A percentile compares a stretch with the other conserved stretches of the same genome.
Evolutionary conservation across 805 yeast species (phyloP).

Genomic region (Lachancea dasiensis): DNA sequence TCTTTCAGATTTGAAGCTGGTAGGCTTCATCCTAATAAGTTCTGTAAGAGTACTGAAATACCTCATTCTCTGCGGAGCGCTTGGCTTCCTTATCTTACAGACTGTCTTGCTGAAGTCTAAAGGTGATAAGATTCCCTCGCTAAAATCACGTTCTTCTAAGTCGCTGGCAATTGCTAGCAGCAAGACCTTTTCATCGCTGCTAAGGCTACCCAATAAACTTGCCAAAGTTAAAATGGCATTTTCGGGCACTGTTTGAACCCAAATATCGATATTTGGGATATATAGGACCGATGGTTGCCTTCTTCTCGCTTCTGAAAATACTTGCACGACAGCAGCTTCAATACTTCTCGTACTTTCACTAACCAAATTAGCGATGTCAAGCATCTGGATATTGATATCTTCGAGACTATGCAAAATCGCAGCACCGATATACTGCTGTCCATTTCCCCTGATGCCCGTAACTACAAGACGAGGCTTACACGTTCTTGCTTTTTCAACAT

Average conservation of each 20-base stretch:
- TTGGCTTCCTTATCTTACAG: conserved; percentile 47
- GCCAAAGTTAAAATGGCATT: conserved; percentile 67
- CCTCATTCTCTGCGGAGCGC: conserved; percentile 39
- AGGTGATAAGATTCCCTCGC: conserved; percentile 23
- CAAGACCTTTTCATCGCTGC: conserved; percentile 66
- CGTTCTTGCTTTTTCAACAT: conserved; percentile 52
- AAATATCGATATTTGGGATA: conserved; percentile 76
- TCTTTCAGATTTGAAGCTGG: conserved; percentile 58
- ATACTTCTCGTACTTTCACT: conserved; percentile 76
- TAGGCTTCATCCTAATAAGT: conserved; percentile 62
- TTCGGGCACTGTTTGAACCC: conserved; percentile 62
- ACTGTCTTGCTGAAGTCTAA: conserved; percentile 35
- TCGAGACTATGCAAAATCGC: conserved; percentile 80
- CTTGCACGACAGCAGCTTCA: conserved; percentile 77
- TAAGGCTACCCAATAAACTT: conserved; percentile 60
- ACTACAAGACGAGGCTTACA: conserved; percentile 78
- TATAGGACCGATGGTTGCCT: conserved; percentile 83
- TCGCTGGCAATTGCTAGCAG: conserved; percentile 66
- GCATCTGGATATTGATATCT: conserved; percentile 80
- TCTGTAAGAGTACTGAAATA: conserved; percentile 52
- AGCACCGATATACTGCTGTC: conserved; percentile 78
- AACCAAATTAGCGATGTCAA: conserved; percentile 72
- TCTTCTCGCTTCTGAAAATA: conserved; percentile 79
- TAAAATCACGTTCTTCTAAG: conserved; percentile 42
- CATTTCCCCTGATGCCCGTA: conserved; percentile 70